These are phyloP conservation scores for Curvularia verruculosa DNA, from an alignment of 2,329 filamentous ascomycete species.

Conservation along the genomic window DNA sequence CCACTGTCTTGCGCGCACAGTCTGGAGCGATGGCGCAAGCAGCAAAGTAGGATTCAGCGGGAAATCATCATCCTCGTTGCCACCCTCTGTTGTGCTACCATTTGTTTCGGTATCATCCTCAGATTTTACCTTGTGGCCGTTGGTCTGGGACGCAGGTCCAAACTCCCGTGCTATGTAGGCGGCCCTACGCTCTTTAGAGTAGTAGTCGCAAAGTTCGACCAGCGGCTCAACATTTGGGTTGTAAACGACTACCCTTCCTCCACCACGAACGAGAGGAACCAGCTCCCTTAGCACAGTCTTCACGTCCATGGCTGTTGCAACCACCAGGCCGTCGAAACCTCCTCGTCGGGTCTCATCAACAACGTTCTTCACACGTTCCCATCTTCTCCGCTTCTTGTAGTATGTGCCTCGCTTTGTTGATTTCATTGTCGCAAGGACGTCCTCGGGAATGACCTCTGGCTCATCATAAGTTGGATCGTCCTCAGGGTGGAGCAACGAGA, in stretches of 20 bases:
- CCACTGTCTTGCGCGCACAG: constrained; percentile 77
- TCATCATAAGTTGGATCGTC: constrained; percentile 77
- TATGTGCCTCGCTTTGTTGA: constrained; percentile 82
- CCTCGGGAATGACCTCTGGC: constrained; percentile 64
- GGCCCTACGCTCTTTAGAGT: constrained; percentile 77
- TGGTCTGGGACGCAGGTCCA: constrained; percentile 19
- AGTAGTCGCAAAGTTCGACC: constrained; percentile 77
- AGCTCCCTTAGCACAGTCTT: constrained; percentile 74
- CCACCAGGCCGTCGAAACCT: constrained; percentile 80
- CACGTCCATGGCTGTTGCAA: constrained; percentile 83
- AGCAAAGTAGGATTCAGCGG: constrained; percentile 85
- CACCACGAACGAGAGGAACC: constrained; percentile 81
- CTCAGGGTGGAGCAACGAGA: constrained; percentile 81
- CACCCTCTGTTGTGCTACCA: constrained; percentile 21
- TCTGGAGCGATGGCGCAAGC: constrained; percentile 80
- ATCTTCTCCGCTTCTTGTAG: constrained; percentile 85
- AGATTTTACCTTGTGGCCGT: constrained; percentile 19
- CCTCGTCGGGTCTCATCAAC: constrained; percentile 77
- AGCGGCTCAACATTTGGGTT: constrained; percentile 80
- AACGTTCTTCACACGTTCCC: constrained; percentile 72
- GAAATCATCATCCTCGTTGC: constrained; percentile 66
- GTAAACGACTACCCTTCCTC: constrained; percentile 85
- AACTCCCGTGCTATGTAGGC: constrained; percentile 61
- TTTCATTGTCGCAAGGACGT: constrained; percentile 74
- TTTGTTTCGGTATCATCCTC: constrained; percentile 26